Evolutionary conservation across 495 filamentous ascomycete species (phyloP).

Genomic region (Tuber umbilicatum): DNA sequence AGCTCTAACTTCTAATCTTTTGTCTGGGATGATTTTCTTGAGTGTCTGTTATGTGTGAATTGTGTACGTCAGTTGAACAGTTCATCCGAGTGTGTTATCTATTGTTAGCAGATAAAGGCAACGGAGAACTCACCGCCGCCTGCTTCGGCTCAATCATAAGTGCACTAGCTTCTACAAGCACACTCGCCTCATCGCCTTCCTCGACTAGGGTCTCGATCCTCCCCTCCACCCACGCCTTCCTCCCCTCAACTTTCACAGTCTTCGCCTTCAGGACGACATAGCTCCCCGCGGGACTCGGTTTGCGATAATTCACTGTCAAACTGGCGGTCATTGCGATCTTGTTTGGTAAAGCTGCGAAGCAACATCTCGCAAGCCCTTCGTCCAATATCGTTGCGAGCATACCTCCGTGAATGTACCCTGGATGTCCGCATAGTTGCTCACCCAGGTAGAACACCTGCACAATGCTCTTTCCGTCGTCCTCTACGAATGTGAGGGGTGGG

Average conservation of each 20-base stretch:
- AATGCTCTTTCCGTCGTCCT: slow-evolving; percentile 62
- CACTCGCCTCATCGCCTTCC: slow-evolving; percentile 54
- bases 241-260: slow-evolving; percentile 81
- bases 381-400: slow-evolving; percentile 86
- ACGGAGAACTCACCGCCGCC: slow-evolving; percentile 53
- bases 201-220: slow-evolving; percentile 73
- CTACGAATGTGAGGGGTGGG: slow-evolving; percentile 70
- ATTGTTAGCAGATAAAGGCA: neutral
- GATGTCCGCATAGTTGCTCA: slow-evolving; percentile 76
- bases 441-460: slow-evolving; percentile 76
- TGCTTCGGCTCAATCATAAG: slow-evolving; percentile 85
- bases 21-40: neutral
- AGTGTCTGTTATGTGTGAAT: neutral
- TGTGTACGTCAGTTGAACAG: neutral
- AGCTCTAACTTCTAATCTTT: neutral
- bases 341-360: slow-evolving; percentile 81
- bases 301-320: slow-evolving; percentile 80
- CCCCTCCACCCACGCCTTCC: slow-evolving; percentile 95
- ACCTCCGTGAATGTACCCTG: slow-evolving; percentile 86
- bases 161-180: slow-evolving; percentile 72
- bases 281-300: slow-evolving; percentile 66
- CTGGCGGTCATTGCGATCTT: slow-evolving; percentile 87
- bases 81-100: neutral
- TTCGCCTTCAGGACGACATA: slow-evolving; percentile 73
- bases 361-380: slow-evolving; percentile 84